phyloP scores from a whole-genome alignment of 257 asterid species.

The Mentha longifolia region DNA sequence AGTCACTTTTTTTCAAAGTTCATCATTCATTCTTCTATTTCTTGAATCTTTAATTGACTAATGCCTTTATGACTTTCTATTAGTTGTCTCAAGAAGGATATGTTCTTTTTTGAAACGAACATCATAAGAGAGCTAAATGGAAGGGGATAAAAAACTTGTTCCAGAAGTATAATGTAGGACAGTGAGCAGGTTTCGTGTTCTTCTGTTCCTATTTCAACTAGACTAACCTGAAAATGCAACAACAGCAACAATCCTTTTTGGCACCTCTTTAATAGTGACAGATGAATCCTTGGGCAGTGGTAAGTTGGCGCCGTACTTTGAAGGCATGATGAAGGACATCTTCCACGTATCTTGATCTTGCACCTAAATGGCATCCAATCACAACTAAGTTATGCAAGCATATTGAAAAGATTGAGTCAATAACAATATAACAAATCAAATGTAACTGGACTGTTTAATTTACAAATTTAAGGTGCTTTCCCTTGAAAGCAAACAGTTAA shows the following conservation, averaged over 20 bases:
- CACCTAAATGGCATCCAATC: constrained; percentile 44
- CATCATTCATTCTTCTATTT: neutral
- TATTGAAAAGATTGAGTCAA: neutral
- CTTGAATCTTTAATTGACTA: neutral
- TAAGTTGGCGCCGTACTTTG: constrained; percentile 76
- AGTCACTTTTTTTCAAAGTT: neutral
- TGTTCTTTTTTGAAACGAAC: neutral
- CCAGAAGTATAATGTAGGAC: too few relatives aligned
- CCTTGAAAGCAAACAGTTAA: too few relatives aligned
- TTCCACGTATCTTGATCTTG: constrained; percentile 66
- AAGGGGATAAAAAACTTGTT: neutral
- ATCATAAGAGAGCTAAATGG: neutral
- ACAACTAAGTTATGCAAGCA: constrained; percentile 9
- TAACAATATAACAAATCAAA: neutral
- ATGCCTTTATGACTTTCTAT: neutral
- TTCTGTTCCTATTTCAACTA: neutral
- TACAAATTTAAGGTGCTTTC: too few relatives aligned
- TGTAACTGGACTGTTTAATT: neutral
- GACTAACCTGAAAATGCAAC: constrained; percentile 82
- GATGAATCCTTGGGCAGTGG: constrained; percentile 80
- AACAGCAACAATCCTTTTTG: constrained; percentile 64
- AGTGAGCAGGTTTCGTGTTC: too few relatives aligned
- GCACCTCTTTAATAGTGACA: constrained; percentile 70
- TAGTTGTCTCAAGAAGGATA: neutral
- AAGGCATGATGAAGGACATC: constrained; percentile 93